Base-by-base conservation (phyloP, 768 basidiomycete species). In the Peribolospora baueri region DNA sequence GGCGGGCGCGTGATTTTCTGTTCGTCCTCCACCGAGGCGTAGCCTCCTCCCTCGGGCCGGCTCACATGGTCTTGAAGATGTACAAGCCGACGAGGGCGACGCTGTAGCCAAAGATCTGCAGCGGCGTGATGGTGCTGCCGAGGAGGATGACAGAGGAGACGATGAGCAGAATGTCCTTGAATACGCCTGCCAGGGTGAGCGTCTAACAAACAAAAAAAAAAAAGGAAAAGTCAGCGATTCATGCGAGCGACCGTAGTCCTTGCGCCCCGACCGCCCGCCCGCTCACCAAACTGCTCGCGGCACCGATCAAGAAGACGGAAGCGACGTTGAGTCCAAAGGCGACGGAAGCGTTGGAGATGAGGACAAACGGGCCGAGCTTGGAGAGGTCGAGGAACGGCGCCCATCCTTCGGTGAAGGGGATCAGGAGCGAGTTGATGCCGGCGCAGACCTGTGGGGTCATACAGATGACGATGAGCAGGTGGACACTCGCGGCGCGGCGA, bases 271-370 rank as follows among this genome's bases (percentile, higher is more conserved):
- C 25, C 25, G 25, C 25, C 25, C 25, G 25, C 25, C 25, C 25
- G 25, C 25, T 71, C 10, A 95, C 77, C 51, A 97, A 71, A 1
- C 90, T 86, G 48, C 81, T 82, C 11, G 81, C 88, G 0, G 79
- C 82, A 47, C 86, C 76, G 42, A 97, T 86, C 60, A 97, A 72
- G 71, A 88, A 95, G n/a, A 97, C 90, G 3, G 90, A 88, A 0
- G 87, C 83, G 42, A 97, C 73, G 64, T 97, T 97, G 57, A 97
- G 73, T 43, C 80, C 71, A 70, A 97, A 93, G 0, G 91, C 91
- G 41, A 86, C 75, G 48, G 70, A 66, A 0, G 90, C 91, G 65
- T 95, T 97, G 62, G 76, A 73, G 53, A 86, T 3, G 51, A 91
- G 72, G 57, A 90, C 56, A 0, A 58, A 5, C 1, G 61, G 79